phyloP scores from a whole-genome alignment of 352 stramenopile genomes.

The Phytophthora pistaciae region DNA sequence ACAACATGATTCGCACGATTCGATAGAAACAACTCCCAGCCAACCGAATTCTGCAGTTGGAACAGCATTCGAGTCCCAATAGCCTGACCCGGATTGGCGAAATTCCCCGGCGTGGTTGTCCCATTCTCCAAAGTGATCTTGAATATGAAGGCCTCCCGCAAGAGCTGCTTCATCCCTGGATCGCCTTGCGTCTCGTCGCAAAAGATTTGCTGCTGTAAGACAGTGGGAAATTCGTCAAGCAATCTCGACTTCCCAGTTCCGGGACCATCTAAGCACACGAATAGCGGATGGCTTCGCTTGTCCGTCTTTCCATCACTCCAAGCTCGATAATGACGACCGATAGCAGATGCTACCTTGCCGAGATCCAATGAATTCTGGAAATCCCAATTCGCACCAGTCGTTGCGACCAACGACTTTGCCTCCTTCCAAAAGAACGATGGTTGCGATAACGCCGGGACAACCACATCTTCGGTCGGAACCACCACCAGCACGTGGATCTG shows the following conservation, averaged over 20 bases:
- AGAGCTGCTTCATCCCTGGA: slow-evolving; percentile 18
- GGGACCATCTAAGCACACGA: slow-evolving; percentile 19
- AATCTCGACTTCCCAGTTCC: slow-evolving; percentile 34
- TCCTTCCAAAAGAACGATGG: too few species aligned
- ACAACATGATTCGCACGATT: neutral
- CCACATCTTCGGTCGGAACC: neutral
- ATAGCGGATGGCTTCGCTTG: slow-evolving; percentile 33
- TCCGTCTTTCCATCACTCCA: slow-evolving; percentile 3
- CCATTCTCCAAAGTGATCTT: slow-evolving; percentile 31
- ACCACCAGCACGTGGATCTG: slow-evolving; percentile 17
- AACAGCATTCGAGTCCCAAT: slow-evolving; percentile 25
- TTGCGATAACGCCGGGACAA: too few species aligned
- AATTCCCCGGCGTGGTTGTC: slow-evolving; percentile 8
- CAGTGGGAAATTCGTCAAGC: slow-evolving; percentile 27
- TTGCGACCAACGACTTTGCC: too few species aligned
- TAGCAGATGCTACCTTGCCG: too few species aligned
- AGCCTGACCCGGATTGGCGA: slow-evolving; percentile 1
- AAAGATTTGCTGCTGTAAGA: slow-evolving; percentile 18
- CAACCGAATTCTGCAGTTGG: slow-evolving; percentile 15
- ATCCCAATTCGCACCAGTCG: too few species aligned
- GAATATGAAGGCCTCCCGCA: slow-evolving; percentile 28
- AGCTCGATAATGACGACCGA: slow-evolving; percentile 9
- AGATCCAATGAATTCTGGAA: too few species aligned
- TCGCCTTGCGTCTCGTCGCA: slow-evolving; percentile 3
- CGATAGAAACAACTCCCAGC: neutral